Conservation (phyloP, 78 protist genomes). For the Emiliania huxleyi region DNA sequence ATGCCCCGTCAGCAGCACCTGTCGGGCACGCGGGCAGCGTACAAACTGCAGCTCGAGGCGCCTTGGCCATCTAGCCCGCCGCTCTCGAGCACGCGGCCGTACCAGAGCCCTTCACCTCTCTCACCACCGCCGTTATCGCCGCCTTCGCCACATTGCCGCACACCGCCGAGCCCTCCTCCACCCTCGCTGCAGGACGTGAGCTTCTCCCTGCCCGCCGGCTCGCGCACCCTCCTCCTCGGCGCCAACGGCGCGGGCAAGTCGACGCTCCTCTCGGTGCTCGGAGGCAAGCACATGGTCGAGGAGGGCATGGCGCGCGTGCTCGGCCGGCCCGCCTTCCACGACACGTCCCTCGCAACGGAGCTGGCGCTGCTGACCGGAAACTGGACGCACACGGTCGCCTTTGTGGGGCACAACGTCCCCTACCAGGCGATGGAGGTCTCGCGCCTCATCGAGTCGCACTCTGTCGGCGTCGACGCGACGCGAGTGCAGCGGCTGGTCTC, state of each 20-base stretch:
- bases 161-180: too few species aligned
- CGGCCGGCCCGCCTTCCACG: neutral
- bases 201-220: neutral
- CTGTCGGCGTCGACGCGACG: neutral
- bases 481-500: neutral
- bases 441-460: neutral
- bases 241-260: conserved; percentile 65
- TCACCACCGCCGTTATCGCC: too few species aligned
- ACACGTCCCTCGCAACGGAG: neutral
- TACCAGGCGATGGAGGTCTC: conserved; percentile 29
- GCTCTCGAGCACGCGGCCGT: too few species aligned
- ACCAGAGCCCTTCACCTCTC: too few species aligned
- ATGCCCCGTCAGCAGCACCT: neutral
- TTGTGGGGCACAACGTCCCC: neutral
- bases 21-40: neutral
- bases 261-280: conserved; percentile 1
- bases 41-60: conserved; percentile 9
- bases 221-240: conserved; percentile 57
- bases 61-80: too few species aligned
- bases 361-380: conserved; percentile 27
- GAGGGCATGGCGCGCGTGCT: conserved; percentile 7
- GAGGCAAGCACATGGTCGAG: neutral
- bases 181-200: neutral
- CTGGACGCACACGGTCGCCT: conserved; percentile 33
- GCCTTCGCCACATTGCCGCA: too few species aligned